Percentiles rank a stretch among this genome's conserved stretches.
These are phyloP conservation scores for Schizosaccharomyces osmophilus DNA, from an alignment of 805 yeast species.

Conservation along the genomic window DNA sequence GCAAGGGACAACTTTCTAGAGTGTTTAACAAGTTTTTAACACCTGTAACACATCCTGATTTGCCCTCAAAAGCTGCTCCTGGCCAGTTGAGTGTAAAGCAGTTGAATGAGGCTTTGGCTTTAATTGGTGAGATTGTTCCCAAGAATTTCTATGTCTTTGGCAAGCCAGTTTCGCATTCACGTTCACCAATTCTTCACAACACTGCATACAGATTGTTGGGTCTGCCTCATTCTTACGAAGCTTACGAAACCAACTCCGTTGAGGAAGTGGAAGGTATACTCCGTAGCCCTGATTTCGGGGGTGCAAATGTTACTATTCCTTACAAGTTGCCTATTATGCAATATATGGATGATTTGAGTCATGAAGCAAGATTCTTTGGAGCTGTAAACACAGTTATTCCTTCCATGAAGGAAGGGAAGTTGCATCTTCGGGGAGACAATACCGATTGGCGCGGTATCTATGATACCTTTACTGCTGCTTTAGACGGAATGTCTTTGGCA, in stretches of 20 bases:
- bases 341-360: constrained; percentile 37
- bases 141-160: constrained; percentile 18
- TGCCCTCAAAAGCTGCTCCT: constrained; percentile 54
- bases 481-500: constrained; percentile 25
- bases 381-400: constrained; percentile 73
- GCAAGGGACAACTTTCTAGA: constrained; percentile 50
- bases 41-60: constrained; percentile 52
- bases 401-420: constrained; percentile 11
- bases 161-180: constrained; percentile 31
- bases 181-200: constrained; percentile 71
- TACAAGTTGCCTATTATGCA: constrained; percentile 59
- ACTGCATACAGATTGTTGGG: constrained; percentile 53
- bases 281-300: constrained; percentile 35
- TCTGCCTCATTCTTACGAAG: constrained; percentile 44
- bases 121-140: constrained; percentile 36
- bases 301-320: constrained; percentile 90
- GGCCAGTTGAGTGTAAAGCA: constrained; percentile 49
- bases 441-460: constrained; percentile 88
- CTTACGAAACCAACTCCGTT: constrained; percentile 27
- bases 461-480: constrained; percentile 26
- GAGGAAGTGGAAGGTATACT: constrained; percentile 18
- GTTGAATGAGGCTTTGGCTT: constrained; percentile 30
- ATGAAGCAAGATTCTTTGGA: constrained; percentile 64
- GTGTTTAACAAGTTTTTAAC: constrained; percentile 54
- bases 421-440: constrained; percentile 38